A percentile compares a stretch with the other conserved stretches of the same genome.
Evolutionary conservation across 139 green algal species (phyloP).

Genomic region (Picochlorum costavermella): DNA sequence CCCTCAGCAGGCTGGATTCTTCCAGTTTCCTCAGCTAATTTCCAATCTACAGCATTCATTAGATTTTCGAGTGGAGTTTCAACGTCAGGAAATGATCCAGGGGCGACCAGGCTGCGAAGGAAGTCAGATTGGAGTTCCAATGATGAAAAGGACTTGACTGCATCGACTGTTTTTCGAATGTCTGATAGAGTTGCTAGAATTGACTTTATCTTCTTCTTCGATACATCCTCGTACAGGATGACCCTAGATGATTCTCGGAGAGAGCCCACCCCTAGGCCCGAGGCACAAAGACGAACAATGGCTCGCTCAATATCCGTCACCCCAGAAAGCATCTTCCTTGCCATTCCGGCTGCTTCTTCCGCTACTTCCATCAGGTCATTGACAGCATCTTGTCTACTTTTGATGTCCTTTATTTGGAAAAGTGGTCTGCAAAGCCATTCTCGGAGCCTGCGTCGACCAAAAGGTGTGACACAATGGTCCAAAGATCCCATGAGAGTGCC

Average conservation of each 20-base stretch:
- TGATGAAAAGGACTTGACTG: conserved; percentile 22
- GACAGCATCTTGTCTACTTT: conserved; percentile 62
- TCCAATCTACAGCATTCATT: conserved; percentile 69
- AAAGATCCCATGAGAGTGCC: conserved; percentile 80
- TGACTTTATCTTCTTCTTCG: conserved; percentile 43
- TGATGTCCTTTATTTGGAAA: conserved; percentile 53
- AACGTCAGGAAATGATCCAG: conserved; percentile 30
- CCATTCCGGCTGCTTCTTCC: conserved; percentile 39
- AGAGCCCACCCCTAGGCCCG: conserved; percentile 17
- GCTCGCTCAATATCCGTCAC: conserved; percentile 80
- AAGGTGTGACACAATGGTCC: conserved; percentile 78
- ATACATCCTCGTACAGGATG: conserved; percentile 91
- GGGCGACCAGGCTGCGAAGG: conserved; percentile 15
- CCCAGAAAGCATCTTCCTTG: conserved; percentile 36
- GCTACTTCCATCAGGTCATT: conserved; percentile 44
- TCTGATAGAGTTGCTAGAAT: conserved; percentile 52
- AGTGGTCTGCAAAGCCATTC: conserved; percentile 85
- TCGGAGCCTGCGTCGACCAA: conserved; percentile 75
- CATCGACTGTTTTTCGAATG: conserved; percentile 37
- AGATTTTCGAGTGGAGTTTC: conserved; percentile 43
- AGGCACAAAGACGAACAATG: conserved; percentile 64
- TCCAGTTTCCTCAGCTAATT: conserved; percentile 56
- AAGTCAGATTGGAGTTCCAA: background rate
- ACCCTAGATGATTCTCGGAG: conserved; percentile 67
- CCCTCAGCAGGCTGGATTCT: conserved; percentile 63